Evolutionary conservation across 2,329 filamentous ascomycete genomes (phyloP).

Genomic region (Exophiala dermatitidis): DNA sequence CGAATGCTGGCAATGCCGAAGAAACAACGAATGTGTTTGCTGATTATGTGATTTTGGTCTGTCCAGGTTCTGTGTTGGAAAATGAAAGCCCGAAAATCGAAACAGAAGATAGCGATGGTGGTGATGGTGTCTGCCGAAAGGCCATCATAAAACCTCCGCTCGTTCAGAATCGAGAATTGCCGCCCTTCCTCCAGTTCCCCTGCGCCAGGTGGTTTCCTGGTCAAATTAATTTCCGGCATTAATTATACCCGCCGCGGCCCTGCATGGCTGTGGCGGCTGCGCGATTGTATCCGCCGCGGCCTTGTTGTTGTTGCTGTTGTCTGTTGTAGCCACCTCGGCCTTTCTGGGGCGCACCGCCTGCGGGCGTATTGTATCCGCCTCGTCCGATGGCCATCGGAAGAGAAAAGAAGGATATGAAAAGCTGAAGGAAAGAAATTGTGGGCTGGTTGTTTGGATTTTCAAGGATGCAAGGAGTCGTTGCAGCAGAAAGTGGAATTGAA

Average conservation of each 20-base stretch:
- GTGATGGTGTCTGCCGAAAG: too few relatives aligned
- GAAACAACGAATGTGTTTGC: slow-evolving; percentile 1
- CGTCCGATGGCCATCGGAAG: slow-evolving; percentile 27
- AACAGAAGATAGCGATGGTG: too few relatives aligned
- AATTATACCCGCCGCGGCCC: slow-evolving; percentile 32
- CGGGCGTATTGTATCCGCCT: slow-evolving; percentile 30
- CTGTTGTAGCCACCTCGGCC: slow-evolving; percentile 37
- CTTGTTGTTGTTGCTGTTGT: not conserved
- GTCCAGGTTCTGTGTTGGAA: slow-evolving; percentile 51
- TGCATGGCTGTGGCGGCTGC: slow-evolving; percentile 3
- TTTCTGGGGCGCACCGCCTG: slow-evolving; percentile 23
- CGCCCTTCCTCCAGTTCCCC: too few relatives aligned
- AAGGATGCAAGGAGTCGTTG: not conserved
- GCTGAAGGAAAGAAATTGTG: not conserved
- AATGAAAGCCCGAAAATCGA: slow-evolving; percentile 31
- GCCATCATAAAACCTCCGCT: too few relatives aligned
- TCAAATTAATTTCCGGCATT: slow-evolving; percentile 4
- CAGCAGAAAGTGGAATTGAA: not conserved
- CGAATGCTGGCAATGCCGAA: slow-evolving; percentile 1
- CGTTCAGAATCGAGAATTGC: too few relatives aligned
- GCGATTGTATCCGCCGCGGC: slow-evolving; percentile 25
- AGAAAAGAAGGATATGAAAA: slow-evolving; percentile 5
- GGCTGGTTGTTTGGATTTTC: not conserved
- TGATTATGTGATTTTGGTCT: slow-evolving; percentile 13
- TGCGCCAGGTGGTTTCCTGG: too few relatives aligned